Evolutionary conservation across 331 rosid species (phyloP), one percentile per base, ranked within the genome.

Genomic region (Rhamnella rubrinervis): DNA sequence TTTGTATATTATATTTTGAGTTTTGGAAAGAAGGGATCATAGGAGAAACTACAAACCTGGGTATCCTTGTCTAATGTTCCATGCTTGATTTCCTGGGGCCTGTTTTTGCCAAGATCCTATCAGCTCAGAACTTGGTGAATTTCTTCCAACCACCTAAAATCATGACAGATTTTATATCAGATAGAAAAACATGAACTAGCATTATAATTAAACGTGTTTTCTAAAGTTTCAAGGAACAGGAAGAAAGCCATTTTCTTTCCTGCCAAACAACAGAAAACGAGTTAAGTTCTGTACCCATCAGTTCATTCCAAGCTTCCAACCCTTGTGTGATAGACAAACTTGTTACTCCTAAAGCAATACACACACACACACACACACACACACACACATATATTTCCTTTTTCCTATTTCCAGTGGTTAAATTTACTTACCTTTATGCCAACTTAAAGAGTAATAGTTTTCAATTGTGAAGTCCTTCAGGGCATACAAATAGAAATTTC

Each of bases 81-180:
- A 59, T 74, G 81, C 65, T 59, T 78, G 84, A 70, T 63, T 81
- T 69, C 59, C 63, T 15, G 59, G 66, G 67, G 73, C 55, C 19
- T 72, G 82, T 56, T 59, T 73, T 38, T 52, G 81, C 84, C 84
- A 81, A 68, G 77, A 74, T 19, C 64, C 82, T 38, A 61, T 46
- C 46, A 59, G 52, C 56, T 63, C 83, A 69, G 84, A 75, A 25
- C 51, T 67, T n/a, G 76, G 65, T 9, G 79, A 75, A 65, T 69
- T 75, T 47, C 73, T 76, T 50, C 78, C 80, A 0, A 52, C 73
- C 69, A 44, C 83, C 88, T 84, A 59, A 69, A 76, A 73, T 57
- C 55, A 49, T 16, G 19, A 46, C 19, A 64, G 60, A 62, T 20
- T 46, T n/a, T 14, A 47, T 25, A 49, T 77, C 41, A 63, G 57